phyloP scores from a whole-genome alignment of 345 rosid genomes.

The Boechera retrofracta region DNA sequence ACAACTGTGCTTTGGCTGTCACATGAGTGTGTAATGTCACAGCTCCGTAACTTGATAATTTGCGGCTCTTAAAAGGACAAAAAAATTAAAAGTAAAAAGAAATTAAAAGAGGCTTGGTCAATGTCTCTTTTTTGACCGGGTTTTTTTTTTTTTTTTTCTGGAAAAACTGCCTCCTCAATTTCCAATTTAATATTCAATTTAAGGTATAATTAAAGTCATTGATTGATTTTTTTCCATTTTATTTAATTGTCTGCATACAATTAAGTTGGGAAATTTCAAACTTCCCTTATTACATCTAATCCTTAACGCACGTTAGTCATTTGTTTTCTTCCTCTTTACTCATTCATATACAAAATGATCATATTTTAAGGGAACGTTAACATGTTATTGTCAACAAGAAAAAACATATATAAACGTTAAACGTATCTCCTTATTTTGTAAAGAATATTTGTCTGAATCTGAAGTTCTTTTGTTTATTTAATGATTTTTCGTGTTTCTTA shows the following conservation, averaged over 20 bases:
- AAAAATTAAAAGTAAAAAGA: background rate
- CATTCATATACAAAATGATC: background rate
- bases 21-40: constrained; percentile 36
- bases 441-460: constrained; percentile 30
- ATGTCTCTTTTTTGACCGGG: constrained; percentile 43
- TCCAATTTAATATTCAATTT: constrained; percentile 43
- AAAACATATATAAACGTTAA: background rate
- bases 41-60: constrained; percentile 32
- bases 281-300: background rate
- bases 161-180: constrained; percentile 38
- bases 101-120: constrained; percentile 35
- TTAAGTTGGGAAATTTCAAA: background rate
- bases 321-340: background rate
- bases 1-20: constrained; percentile 42
- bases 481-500: background rate
- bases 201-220: constrained; percentile 37
- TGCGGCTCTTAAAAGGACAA: constrained; percentile 28
- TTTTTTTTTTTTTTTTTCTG: constrained; percentile 28
- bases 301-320: constrained; percentile 21
- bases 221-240: constrained; percentile 14
- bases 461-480: background rate
- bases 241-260: background rate
- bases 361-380: background rate
- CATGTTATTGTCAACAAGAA: background rate
- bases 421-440: constrained; percentile 19